Evolutionary conservation across 2,329 filamentous ascomycete species (phyloP).

Genomic region (Nemania sp.): DNA sequence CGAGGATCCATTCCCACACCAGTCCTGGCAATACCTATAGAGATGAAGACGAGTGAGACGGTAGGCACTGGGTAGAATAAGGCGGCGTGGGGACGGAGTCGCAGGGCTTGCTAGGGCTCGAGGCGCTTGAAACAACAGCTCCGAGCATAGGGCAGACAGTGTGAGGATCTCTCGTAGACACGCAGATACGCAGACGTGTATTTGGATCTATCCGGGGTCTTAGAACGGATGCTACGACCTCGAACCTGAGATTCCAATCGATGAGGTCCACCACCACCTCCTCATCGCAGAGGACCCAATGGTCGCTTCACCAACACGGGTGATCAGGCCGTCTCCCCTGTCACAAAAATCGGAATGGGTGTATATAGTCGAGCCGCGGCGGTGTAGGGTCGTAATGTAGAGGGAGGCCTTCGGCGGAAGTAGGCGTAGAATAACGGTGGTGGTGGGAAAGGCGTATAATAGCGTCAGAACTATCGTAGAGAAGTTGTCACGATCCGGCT

Average conservation of each 20-base stretch:
- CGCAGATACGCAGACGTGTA: conserved; percentile 22
- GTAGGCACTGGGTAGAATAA: conserved; percentile 12
- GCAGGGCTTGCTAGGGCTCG: conserved; percentile 23
- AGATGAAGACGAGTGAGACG: not conserved
- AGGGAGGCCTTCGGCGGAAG: conserved; percentile 18
- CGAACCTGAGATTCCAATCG: conserved; percentile 37
- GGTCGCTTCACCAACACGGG: conserved; percentile 36
- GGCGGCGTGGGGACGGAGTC: conserved; percentile 10
- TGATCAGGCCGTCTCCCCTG: conserved; percentile 5
- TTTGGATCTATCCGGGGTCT: conserved; percentile 19
- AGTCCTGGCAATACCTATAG: conserved; percentile 9
- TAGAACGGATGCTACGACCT: conserved; percentile 32
- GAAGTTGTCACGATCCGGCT: not conserved
- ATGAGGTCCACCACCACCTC: conserved; percentile 43
- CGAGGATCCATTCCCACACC: conserved; percentile 65
- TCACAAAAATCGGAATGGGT: not conserved
- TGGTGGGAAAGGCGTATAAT: not conserved
- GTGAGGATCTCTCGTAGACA: conserved; percentile 21
- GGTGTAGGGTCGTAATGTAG: conserved; percentile 1
- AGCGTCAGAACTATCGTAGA: conserved; percentile 5
- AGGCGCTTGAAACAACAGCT: conserved; percentile 29
- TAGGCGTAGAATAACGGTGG: not conserved
- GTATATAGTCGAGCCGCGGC: conserved; percentile 7
- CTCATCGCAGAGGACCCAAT: conserved; percentile 44
- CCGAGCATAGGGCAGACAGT: conserved; percentile 32